phyloP scores from a whole-genome alignment of 768 basidiomycete species.

The Baorangia bicolor region DNA sequence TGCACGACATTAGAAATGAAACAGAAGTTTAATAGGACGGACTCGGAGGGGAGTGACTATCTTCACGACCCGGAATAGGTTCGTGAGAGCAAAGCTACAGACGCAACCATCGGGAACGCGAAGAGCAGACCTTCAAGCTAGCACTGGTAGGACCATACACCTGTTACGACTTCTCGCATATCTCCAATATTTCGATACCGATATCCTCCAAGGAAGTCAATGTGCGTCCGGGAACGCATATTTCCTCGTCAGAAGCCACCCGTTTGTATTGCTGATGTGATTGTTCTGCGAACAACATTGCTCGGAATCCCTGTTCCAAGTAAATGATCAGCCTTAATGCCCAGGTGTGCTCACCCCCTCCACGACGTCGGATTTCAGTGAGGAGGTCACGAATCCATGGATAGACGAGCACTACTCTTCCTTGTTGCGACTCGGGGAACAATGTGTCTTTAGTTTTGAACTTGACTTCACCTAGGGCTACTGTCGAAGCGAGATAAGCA shows the following conservation, averaged over 20 bases:
- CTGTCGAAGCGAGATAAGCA: neutral
- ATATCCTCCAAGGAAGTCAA: constrained; percentile 2
- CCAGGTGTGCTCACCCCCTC: neutral
- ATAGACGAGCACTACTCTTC: constrained; percentile 4
- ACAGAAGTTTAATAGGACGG: too few relatives aligned
- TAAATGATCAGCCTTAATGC: neutral
- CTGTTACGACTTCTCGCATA: constrained; percentile 3
- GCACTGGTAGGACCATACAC: too few relatives aligned
- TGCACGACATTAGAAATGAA: too few relatives aligned
- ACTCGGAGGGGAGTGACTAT: too few relatives aligned
- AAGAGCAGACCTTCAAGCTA: too few relatives aligned
- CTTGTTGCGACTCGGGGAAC: neutral
- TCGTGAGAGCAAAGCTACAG: too few relatives aligned
- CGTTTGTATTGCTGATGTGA: constrained; percentile 17
- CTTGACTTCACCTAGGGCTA: neutral
- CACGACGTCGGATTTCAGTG: neutral
- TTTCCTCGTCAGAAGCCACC: constrained; percentile 2
- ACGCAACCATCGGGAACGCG: too few relatives aligned
- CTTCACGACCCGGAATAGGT: too few relatives aligned
- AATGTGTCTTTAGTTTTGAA: neutral
- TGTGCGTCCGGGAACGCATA: neutral
- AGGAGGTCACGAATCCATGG: constrained; percentile 13
- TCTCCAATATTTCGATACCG: neutral
- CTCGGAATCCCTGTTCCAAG: constrained; percentile 10
- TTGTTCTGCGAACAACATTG: constrained; percentile 7